Percentiles rank a stretch among this genome's conserved stretches.
phyloP scores from a whole-genome alignment of 2,329 filamentous ascomycete species.

The Phaeosphaeriaceae sp. region DNA sequence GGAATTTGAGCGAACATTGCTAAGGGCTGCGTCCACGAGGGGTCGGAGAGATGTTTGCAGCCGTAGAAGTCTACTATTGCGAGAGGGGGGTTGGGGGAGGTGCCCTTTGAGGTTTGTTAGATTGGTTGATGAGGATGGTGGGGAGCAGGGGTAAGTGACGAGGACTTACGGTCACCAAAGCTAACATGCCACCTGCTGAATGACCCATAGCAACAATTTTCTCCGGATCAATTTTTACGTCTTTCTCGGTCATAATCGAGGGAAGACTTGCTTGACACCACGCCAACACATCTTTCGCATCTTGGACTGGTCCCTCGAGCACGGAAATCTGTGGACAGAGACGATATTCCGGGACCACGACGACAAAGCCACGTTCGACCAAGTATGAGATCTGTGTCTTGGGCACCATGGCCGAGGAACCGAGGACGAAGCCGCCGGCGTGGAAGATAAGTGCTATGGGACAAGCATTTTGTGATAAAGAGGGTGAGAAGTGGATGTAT shows the following conservation, averaged over 20 bases:
- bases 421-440: slow-evolving; percentile 12
- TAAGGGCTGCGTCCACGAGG: slow-evolving; percentile 2
- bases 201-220: slow-evolving; percentile 10
- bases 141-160: too few species aligned
- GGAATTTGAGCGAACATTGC: background rate
- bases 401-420: slow-evolving; percentile 4
- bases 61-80: slow-evolving; percentile 16
- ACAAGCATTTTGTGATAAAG: background rate
- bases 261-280: slow-evolving; percentile 3
- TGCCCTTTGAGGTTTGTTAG: background rate
- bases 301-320: slow-evolving; percentile 6
- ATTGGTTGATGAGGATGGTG: too few species aligned
- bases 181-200: slow-evolving; percentile 9
- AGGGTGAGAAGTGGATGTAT: background rate
- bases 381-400: slow-evolving; percentile 3
- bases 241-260: background rate
- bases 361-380: slow-evolving; percentile 8
- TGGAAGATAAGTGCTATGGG: slow-evolving; percentile 12
- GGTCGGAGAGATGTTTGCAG: slow-evolving; percentile 5
- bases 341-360: slow-evolving; percentile 9
- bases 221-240: background rate
- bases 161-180: slow-evolving; percentile 9
- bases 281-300: slow-evolving; percentile 5
- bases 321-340: slow-evolving; percentile 8
- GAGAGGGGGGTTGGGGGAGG: slow-evolving; percentile 4